Base-by-base conservation (phyloP, 225 moss, liverwort and hornwort species). In the Antitrichia curtipendula region DNA sequence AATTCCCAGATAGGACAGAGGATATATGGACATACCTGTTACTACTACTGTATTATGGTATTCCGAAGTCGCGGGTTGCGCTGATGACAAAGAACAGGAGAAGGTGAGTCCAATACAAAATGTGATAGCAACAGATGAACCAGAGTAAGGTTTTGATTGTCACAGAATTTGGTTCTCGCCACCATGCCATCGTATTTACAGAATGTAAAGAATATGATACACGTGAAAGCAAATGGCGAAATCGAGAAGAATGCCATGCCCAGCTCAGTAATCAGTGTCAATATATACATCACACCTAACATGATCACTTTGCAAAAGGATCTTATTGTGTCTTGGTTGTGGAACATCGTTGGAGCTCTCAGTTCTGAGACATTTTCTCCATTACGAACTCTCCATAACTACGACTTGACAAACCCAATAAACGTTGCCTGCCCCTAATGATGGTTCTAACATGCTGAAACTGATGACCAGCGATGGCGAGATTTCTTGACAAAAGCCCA, bases 321-420 rank as follows among this genome's bases (percentile, higher is more conserved):
- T 68, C 84, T 91, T 90, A 91, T 93, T 91, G 78, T 88, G 70
- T 80, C 86, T 81, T 90, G 69, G 74, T 60, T 75, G 88, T 69
- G 75, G 86, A 81, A 77, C 63, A 77, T 90, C 86, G 75, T 90
- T 88, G 92, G 88, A 90, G 92, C 80, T 74, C 91, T 91, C 91
- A 87, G 59, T 89, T 91, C 72, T 87, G 84, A 89, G 89, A 84
- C 86, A 68, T 87, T 86, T 87, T 83, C 91, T 90, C 91, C 88
- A 88, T 80, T 83, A 80, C 90, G 88, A 85, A 72, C 65, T 90
- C 83, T 83, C 86, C 86, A 83, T 49, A 69, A 88, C 78, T 88
- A 84, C 74, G 80, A 75, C 88, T 84, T 81, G 76, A 88, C 83
- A 84, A 80, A 83, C 58, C 75, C 88, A 90, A 79, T 79, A 83